phyloP scores from a whole-genome alignment of 2,329 filamentous ascomycete species.

The Ophiocordyceps camponoti-saundersi region DNA sequence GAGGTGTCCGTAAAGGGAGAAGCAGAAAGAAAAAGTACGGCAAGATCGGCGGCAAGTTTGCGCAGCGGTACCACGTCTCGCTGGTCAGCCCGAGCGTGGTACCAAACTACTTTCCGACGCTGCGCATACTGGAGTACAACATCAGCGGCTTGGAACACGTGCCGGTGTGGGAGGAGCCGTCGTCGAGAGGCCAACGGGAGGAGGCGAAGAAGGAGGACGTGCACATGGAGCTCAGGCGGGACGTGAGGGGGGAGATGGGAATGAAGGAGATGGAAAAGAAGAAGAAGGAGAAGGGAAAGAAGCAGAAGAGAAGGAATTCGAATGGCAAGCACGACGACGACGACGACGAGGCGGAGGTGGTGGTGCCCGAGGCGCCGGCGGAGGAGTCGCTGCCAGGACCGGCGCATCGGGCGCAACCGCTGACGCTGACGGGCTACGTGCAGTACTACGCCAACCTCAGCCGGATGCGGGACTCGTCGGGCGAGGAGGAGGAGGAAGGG shows the following conservation, averaged over 20 bases:
- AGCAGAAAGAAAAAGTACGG: constrained; percentile 33
- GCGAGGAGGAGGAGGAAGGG: constrained; percentile 36
- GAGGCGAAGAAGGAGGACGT: constrained; percentile 18
- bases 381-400: constrained; percentile 63
- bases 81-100: constrained; percentile 76
- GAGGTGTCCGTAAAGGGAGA: constrained; percentile 15
- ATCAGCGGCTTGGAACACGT: constrained; percentile 54
- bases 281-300: too few species aligned
- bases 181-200: constrained; percentile 16
- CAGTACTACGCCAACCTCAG: constrained; percentile 97
- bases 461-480: constrained; percentile 51
- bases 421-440: constrained; percentile 64
- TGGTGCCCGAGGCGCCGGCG: constrained; percentile 55
- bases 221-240: constrained; percentile 12
- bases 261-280: constrained; percentile 14
- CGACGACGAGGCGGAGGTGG: constrained; percentile 28
- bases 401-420: constrained; percentile 71
- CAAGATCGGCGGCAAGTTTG: constrained; percentile 61
- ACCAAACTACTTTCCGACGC: constrained; percentile 78
- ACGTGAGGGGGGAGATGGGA: constrained; percentile 9
- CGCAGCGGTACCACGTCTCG: constrained; percentile 69
- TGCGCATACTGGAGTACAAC: constrained; percentile 92
- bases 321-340: too few species aligned
- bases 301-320: too few species aligned
- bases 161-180: constrained; percentile 26